phyloP scores from a whole-genome alignment of 2,329 filamentous ascomycete genomes.

The Akanthomyces dipterigenus region DNA sequence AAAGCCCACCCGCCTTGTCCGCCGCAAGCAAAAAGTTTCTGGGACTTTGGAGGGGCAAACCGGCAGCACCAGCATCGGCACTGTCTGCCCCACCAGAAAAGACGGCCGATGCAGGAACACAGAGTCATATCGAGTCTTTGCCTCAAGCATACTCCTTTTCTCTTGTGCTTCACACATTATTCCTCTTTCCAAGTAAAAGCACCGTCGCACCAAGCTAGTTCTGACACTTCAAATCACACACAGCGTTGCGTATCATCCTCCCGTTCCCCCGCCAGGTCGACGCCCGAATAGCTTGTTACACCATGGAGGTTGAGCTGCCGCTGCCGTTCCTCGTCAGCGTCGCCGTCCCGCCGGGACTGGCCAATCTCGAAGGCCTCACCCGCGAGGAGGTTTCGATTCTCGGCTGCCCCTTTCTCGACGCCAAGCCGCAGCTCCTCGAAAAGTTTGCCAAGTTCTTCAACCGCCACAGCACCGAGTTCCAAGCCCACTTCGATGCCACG shows the following conservation, averaged over 20 bases:
- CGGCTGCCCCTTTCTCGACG: conserved; percentile 52
- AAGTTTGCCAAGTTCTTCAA: conserved; percentile 41
- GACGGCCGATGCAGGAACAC: conserved; percentile 21
- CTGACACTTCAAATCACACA: not conserved
- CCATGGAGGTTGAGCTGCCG: conserved; percentile 59
- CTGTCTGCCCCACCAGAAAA: conserved; percentile 17
- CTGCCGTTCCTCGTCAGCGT: conserved; percentile 57
- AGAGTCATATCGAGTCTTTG: conserved; percentile 2
- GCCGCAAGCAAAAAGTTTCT: not conserved
- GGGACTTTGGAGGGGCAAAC: conserved; percentile 17
- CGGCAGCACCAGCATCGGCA: not conserved
- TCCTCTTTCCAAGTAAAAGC: not conserved
- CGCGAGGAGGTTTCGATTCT: conserved; percentile 52
- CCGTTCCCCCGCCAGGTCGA: not conserved
- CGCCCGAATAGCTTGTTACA: conserved; percentile 14
- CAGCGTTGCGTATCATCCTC: not conserved
- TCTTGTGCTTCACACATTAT: not conserved
- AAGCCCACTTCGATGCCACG: conserved; percentile 72
- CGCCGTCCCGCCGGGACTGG: conserved; percentile 41
- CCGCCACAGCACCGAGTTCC: conserved; percentile 44
- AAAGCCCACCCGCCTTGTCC: not conserved
- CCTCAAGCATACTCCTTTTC: not conserved
- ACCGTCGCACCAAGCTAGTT: not conserved
- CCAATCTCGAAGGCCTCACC: conserved; percentile 45
- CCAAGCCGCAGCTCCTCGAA: conserved; percentile 40